Evolutionary conservation across 108 stramenopile genomes (phyloP), one percentile per base, ranked within the genome.

Genomic region (Cylindrotheca closterium): DNA sequence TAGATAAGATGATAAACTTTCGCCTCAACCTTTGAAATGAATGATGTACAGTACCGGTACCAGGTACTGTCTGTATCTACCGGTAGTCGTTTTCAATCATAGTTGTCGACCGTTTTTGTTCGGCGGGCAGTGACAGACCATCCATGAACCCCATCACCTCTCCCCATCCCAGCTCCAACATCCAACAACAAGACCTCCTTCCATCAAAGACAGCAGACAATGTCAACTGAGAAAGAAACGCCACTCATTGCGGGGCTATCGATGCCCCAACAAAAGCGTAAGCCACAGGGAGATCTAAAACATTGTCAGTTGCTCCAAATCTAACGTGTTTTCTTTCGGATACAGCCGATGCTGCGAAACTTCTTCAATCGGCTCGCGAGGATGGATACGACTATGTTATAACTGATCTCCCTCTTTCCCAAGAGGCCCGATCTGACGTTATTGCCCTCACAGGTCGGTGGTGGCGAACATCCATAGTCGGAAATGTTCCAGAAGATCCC

Each of bases 201-300:
- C 87, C 87, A 51, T 80, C 81, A 2, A 82, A 70, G 3, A 98
- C 80, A 3, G 96, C 72, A 32, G 90, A 93, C 21, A 74, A 48
- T 79, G 76, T 29, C 62, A 32, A n/a, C 63, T 67, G 46, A 77
- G 79, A 24, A 78, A 23, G 15, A 57, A 24, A 1, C 66, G 63
- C 51, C 55, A 77, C 30, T 70, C 56, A 68, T 67, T n/a, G 53
- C 67, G 46, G 73, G 73, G 2, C 54, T 74, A 3, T 66, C 66
- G 12, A 55, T 46, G 19, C 65, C 66, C 48, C 58, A 71, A 51
- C 24, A 27, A 47, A 19, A 52, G 60, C 70, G 70, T 70, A 47
- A 61, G 70, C 62, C 4, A 7, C 51, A n/a, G 19, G 8, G 7
- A 22, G 8, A 23, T 8, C n/a, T 28, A n/a, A 48, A 25, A 3